Evolutionary conservation across 192 early-diverging fungal genomes (phyloP), one percentile per base, ranked within the genome.

Genomic region (Rhizoclosmatium sp.): DNA sequence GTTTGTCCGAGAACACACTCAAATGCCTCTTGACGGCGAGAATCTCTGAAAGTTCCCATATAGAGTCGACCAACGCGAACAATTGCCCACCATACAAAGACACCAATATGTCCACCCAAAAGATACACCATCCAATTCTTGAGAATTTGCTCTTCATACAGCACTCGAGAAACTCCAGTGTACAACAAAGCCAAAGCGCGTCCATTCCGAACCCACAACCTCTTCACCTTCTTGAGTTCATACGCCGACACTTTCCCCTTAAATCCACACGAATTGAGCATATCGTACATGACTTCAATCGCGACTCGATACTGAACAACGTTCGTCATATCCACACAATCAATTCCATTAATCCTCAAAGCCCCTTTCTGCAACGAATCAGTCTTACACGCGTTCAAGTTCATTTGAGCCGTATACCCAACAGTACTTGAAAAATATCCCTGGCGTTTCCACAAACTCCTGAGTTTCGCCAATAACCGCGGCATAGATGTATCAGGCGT

Each of bases 281-380:
- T 77, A 45, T 42, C 42, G 21, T 67, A 40, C 14, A 77, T 19
- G 51, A 68, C 65, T 54, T 77, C 51, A 47, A 58, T 39, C 12
- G 49, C 45, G 2, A 77, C 23, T 4, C 49, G 16, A 46, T 45
- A 65, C 44, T 77, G 75, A 5, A 77, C 64, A 19, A 77, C 65
- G 56, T 77, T 77, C 19, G 75, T 77, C 65, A 68, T 77, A 44
- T 77, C 75, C 14, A 77, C 58, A 40, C 75, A 77, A 48, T 77
- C 75, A 16, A 77, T 59, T 19, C 75, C 75, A 68, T 77, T 77
- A 5, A 77, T 56, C 23, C 72, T 23, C 16, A 75, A 62, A 12
- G 45, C 61, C 4, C 72, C 72, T 19, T 2, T 16, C 44, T 75
- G 72, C 16, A 4, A 9, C 5, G 7, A 9, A 56, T 58, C 51